phyloP scores from a whole-genome alignment of 129 eudicot genomes.

The Smallanthus sonchifolius region DNA sequence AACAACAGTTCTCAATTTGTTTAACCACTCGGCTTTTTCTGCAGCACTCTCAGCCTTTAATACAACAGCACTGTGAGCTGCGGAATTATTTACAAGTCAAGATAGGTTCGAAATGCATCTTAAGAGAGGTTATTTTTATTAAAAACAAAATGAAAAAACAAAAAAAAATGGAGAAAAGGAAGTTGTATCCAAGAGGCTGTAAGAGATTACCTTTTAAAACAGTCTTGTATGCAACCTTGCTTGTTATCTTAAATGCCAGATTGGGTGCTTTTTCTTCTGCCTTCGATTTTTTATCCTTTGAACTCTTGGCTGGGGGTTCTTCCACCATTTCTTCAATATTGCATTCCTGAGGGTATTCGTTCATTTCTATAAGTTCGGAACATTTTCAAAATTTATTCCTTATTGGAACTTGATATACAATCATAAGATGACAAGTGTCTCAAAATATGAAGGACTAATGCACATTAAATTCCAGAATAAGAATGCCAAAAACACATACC shows the following conservation, averaged over 20 bases:
- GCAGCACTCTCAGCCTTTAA: conserved; percentile 88
- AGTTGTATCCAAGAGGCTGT: background rate
- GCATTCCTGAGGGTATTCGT: conserved; percentile 59
- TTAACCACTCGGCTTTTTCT: conserved; percentile 83
- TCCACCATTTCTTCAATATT: conserved; percentile 82
- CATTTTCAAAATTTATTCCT: background rate
- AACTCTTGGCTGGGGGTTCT: conserved; percentile 83
- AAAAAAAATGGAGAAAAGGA: background rate
- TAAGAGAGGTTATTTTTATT: background rate
- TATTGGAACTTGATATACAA: background rate
- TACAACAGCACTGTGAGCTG: conserved; percentile 96
- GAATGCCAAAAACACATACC: conserved; percentile 38
- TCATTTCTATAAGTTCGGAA: background rate
- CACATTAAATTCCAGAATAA: background rate
- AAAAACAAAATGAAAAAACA: background rate
- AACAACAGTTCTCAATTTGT: conserved; percentile 58
- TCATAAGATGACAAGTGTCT: background rate
- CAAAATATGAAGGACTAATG: background rate
- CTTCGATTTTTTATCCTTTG: conserved; percentile 92
- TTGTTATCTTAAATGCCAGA: conserved; percentile 78
- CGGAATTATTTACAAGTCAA: conserved; percentile 13
- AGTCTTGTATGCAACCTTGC: conserved; percentile 91
- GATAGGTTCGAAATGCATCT: conserved; percentile 3
- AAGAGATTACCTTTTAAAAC: conserved; percentile 69
- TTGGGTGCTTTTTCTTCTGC: conserved; percentile 65